A percentile compares a stretch with the other conserved stretches of the same genome.
Evolutionary conservation across 768 basidiomycete genomes (phyloP).

Genomic region (Lactarius quietus): DNA sequence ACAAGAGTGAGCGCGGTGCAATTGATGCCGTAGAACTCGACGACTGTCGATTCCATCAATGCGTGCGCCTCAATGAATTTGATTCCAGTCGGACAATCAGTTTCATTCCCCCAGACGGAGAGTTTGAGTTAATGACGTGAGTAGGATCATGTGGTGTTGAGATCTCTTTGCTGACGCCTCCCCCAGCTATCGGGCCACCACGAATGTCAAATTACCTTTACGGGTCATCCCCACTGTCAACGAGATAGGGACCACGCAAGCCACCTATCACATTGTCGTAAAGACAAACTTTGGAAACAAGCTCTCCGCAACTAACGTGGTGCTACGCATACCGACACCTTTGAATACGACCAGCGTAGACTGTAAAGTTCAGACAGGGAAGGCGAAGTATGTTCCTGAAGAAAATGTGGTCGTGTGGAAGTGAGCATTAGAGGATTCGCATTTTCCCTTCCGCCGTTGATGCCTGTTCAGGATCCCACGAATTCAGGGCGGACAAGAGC

Average conservation of each 20-base stretch:
- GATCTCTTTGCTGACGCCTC: slow-evolving; percentile 3
- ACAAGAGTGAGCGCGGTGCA: slow-evolving; percentile 64
- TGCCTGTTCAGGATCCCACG: slow-evolving; percentile 70
- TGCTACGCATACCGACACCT: slow-evolving; percentile 93
- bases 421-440: slow-evolving; percentile 47
- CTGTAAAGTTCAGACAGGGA: slow-evolving; percentile 87
- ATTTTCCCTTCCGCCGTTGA: not conserved
- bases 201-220: slow-evolving; percentile 93
- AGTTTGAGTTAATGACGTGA: slow-evolving; percentile 96
- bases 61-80: slow-evolving; percentile 92
- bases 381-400: slow-evolving; percentile 95
- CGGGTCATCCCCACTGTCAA: slow-evolving; percentile 86
- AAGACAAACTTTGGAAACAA: slow-evolving; percentile 90
- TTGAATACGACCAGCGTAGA: slow-evolving; percentile 91
- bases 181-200: slow-evolving; percentile 89
- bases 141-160: slow-evolving; percentile 29
- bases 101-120: slow-evolving; percentile 97
- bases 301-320: slow-evolving; percentile 88
- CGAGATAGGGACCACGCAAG: slow-evolving; percentile 88
- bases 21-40: slow-evolving; percentile 89
- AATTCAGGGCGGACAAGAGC: slow-evolving; percentile 90
- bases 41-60: slow-evolving; percentile 98
- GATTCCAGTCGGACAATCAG: slow-evolving; percentile 92
- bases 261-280: slow-evolving; percentile 85
- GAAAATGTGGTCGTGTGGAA: slow-evolving; percentile 99